Evolutionary conservation across 805 yeast genomes (phyloP), one percentile per base, ranked within the genome.

Genomic region (Nakazawaea pomicola): DNA sequence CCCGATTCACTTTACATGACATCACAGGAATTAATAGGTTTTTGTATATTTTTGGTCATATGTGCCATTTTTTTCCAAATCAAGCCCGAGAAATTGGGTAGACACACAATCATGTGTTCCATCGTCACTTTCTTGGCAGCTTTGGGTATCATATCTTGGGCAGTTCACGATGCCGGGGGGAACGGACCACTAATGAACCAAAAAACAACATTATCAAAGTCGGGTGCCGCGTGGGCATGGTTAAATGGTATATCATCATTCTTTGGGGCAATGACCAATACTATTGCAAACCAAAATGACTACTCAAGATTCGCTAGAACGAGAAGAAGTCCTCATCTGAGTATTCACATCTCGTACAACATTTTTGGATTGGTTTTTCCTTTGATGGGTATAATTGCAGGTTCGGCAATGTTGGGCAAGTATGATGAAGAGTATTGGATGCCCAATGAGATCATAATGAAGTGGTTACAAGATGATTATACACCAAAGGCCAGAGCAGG

Each of bases 391-490:
- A 49, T 70, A 18, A 41, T 72, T 31, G 62, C 68, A 11, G 70
- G 77, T 4, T 68, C 72, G 27, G 69, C 74, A 3, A 57, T 69
- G 16, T 47, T 57, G 17, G 59, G 57, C 12, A 47, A 60, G 3
- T 68, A 63, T 44, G 74, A 72, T 17, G 58, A 56, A 28, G 58
- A 41, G 32, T 48, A 65, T 32, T 74, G 80, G 80, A 61, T 63
- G 44, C 80, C 79, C 4, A 63, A 62, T 42, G 62, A 60, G 30
- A 56, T 69, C 31, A 55, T 62, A 39, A 47, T 55, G 42, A 51
- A 53, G 47, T 71, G 76, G 75, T 33, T 72, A 43, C 41, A 57
- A 6, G 62, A 67, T 32, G 52, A 56, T 40, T 67, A 68, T 46
- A 50, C 58, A 16, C 48, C 65, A 16, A 57, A 52, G 30, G 54